Base-by-base conservation (phyloP, 2,329 filamentous ascomycete genomes). In the Curvularia eragrostidis region DNA sequence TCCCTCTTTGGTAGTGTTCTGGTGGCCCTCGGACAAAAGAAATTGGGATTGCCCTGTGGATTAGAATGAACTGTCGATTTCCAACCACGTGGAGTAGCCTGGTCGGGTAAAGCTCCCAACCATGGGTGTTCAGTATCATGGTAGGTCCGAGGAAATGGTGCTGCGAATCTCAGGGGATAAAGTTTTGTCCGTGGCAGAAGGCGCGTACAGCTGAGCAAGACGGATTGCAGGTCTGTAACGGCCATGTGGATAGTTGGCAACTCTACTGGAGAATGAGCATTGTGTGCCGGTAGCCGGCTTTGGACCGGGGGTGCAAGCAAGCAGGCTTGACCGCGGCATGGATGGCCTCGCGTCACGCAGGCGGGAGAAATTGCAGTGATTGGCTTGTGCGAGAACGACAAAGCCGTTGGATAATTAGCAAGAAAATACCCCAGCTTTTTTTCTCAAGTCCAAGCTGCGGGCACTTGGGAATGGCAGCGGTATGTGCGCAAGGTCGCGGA, bases 391-490 rank as follows among this genome's bases (percentile, higher is more conserved):
- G 39, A 57, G 48, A 48, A 48, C 43, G 41, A 54, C 28, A 48
- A 51, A 54, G 43, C 54, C 54, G 54, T 57, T 57, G 34, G 46
- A 36, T 21, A 38, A n/a, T 46, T 28, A 19, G 36, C 39, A 19
- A 42, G 32, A 30, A 7, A 24, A 53, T 57, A 54, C 54, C 54
- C 54, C 54, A 57, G 54, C 54, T 57, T 57, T 57, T 56, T 34
- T 18, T 7, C 23, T n/a, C 26, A 9, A 13, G 32, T 49, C 21
- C 13, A 26, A 26, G 32, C 47, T 39, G 21, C 23, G 23, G 23
- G 9, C 32, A 10, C 32, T 18, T 48, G 46, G 21, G 19, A 30
- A 24, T 48, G 23, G 19, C 21, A 15, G 46, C 44, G 44, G 46
- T 21, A 26, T 42, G 39, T 44, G 49, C 49, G 21, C 49, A 9